Evolutionary conservation across 2,329 filamentous ascomycete species (phyloP).

Genomic region (Pestalotiopsis fici): DNA sequence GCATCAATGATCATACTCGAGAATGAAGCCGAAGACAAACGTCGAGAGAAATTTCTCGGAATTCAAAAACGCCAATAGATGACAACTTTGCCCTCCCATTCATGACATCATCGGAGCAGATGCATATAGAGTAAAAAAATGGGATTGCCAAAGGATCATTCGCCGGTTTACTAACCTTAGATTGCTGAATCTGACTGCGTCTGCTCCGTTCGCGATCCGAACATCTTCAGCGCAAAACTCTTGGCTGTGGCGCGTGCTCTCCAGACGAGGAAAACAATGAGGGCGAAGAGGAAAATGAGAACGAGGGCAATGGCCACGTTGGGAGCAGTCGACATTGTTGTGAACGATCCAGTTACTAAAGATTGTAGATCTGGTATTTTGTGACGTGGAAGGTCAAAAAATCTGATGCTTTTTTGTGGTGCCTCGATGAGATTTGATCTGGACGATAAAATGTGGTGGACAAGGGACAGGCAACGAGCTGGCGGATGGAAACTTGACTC

Average conservation of each 20-base stretch:
- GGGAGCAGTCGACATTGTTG: slow-evolving; percentile 10
- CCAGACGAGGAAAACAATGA: slow-evolving; percentile 19
- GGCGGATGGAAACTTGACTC: no score
- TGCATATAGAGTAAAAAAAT: not conserved
- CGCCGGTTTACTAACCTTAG: slow-evolving; percentile 12
- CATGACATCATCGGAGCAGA: no score
- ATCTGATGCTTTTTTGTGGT: not conserved
- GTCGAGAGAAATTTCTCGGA: no score
- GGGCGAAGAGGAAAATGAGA: slow-evolving; percentile 24
- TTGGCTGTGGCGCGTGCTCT: slow-evolving; percentile 21
- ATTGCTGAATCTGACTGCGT: slow-evolving; percentile 3
- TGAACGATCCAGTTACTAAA: not conserved
- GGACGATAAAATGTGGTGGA: no score
- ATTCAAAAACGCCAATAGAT: no score
- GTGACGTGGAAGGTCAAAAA: not conserved
- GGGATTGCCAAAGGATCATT: not conserved
- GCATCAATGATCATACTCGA: not conserved
- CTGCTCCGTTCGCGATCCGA: not conserved
- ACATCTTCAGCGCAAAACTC: slow-evolving; percentile 20
- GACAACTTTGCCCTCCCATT: no score
- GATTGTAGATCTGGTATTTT: not conserved
- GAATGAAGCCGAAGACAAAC: not conserved
- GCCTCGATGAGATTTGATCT: no score
- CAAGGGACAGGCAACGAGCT: no score
- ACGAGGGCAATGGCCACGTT: slow-evolving; percentile 29